phyloP scores from a whole-genome alignment of 768 basidiomycete species.

The Tricholoma hemisulphureum region DNA sequence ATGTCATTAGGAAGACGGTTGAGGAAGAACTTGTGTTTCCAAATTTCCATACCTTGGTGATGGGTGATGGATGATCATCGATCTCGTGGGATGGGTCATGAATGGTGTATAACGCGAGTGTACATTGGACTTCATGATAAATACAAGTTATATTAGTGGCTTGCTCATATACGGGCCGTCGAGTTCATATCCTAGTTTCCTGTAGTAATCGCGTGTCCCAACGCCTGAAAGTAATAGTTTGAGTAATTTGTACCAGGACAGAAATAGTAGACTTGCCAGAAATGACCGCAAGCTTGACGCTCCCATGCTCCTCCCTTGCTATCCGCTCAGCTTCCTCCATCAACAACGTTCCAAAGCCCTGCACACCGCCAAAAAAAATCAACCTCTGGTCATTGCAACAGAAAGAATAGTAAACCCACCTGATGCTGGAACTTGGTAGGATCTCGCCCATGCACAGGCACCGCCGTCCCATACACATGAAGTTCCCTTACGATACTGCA shows the following conservation, averaged over 20 bases:
- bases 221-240: constrained; percentile 54
- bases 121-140: constrained; percentile 1
- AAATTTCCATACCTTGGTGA: constrained; percentile 82
- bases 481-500: constrained; percentile 93
- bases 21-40: constrained; percentile 97
- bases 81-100: not conserved
- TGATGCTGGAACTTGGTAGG: constrained; percentile 99
- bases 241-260: not conserved
- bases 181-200: constrained; percentile 88
- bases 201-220: constrained; percentile 96
- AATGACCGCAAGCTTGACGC: constrained; percentile 94
- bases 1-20: constrained; percentile 90
- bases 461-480: constrained; percentile 97
- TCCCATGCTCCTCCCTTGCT: constrained; percentile 95
- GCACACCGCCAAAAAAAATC: constrained; percentile 13
- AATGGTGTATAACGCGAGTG: not conserved
- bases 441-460: constrained; percentile 94
- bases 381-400: not conserved
- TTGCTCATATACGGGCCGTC: constrained; percentile 99
- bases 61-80: constrained; percentile 11
- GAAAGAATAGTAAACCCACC: constrained; percentile 35
- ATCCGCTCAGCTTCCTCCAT: constrained; percentile 99
- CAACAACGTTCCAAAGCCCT: constrained; percentile 94
- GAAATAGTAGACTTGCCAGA: constrained; percentile 59
- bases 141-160: constrained; percentile 43